These are phyloP conservation scores for Aspergillus bertholletiae DNA, from an alignment of 495 filamentous ascomycete species.

Conservation along the genomic window DNA sequence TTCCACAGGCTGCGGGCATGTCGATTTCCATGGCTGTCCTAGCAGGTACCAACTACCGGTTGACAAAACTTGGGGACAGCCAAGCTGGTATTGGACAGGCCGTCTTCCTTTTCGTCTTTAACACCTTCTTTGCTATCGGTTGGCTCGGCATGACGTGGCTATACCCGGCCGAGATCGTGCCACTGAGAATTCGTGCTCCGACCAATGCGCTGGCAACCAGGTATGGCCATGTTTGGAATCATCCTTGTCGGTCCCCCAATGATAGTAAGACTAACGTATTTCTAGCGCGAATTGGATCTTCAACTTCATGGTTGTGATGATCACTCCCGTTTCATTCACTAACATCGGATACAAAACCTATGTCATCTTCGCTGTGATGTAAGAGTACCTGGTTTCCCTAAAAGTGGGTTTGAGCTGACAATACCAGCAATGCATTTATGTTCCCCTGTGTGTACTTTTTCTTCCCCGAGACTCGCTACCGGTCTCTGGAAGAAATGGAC, in stretches of 20 bases:
- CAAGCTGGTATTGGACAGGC: conserved; percentile 42
- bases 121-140: conserved; percentile 72
- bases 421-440: conserved; percentile 60
- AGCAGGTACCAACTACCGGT: conserved; percentile 37
- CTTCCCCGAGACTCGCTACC: conserved; percentile 68
- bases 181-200: conserved; percentile 67
- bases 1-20: conserved; percentile 64
- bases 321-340: conserved; percentile 66
- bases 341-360: conserved; percentile 71
- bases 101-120: conserved; percentile 71
- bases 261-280: conserved; percentile 11
- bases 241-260: conserved; percentile 22
- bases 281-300: conserved; percentile 35
- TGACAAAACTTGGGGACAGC: conserved; percentile 25
- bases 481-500: conserved; percentile 72
- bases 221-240: conserved; percentile 21
- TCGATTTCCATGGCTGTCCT: conserved; percentile 65
- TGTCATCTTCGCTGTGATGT: conserved; percentile 74
- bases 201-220: conserved; percentile 69
- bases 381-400: conserved; percentile 12
- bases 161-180: conserved; percentile 70
- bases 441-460: conserved; percentile 68
- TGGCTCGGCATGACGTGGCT: conserved; percentile 79
- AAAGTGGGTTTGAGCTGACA: conserved; percentile 12
- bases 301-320: conserved; percentile 64